phyloP scores from a whole-genome alignment of 352 stramenopile species.

The Blastocystis sp. region DNA sequence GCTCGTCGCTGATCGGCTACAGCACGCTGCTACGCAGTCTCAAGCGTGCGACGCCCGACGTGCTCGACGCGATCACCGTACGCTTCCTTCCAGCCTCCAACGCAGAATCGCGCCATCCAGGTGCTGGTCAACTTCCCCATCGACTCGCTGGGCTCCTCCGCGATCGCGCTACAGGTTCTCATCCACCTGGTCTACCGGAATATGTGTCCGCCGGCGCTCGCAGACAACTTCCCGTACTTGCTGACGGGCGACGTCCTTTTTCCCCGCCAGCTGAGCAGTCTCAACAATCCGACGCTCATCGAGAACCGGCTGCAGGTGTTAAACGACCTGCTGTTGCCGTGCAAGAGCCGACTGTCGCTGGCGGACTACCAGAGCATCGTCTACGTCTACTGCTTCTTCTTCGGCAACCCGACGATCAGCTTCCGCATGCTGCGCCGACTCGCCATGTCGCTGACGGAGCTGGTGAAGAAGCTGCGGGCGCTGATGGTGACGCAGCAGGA shows the following conservation, averaged over 20 bases:
- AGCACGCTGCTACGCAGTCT: neutral
- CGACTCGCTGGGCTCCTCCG: conserved; percentile 4
- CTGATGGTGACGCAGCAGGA: neutral
- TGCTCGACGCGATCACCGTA: neutral
- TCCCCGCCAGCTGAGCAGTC: neutral
- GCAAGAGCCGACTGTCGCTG: neutral
- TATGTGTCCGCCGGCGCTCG: neutral
- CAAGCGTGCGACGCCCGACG: neutral
- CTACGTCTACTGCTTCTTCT: neutral
- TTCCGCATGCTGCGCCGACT: neutral
- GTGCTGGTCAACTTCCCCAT: conserved; percentile 20
- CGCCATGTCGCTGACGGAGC: neutral
- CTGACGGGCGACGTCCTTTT: neutral
- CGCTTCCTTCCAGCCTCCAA: too few relatives aligned
- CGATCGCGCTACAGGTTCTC: neutral
- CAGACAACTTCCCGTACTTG: neutral
- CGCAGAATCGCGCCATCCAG: neutral
- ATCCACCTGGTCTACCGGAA: neutral
- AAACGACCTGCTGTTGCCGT: neutral
- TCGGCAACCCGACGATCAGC: neutral
- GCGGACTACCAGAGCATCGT: neutral
- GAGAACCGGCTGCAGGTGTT: neutral
- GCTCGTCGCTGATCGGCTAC: conserved; percentile 9
- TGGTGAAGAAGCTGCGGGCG: neutral
- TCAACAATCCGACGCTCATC: neutral